Conservation (phyloP, 1,284 basidiomycete genomes). For the Tilletia caries region DNA sequence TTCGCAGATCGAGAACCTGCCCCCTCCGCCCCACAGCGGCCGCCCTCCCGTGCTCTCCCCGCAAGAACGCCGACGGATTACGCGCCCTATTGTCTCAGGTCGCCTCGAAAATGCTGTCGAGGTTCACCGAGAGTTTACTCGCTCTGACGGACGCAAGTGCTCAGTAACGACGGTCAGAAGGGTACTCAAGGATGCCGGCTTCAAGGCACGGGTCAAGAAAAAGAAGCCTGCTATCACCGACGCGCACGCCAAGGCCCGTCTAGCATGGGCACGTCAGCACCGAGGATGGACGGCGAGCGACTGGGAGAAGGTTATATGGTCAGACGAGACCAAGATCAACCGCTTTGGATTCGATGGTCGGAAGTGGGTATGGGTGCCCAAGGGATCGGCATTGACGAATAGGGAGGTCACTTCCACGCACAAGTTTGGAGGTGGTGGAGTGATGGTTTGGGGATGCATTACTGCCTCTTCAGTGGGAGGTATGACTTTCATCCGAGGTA, state of each 20-base stretch:
- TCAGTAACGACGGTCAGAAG: too few relatives aligned
- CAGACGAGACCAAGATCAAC: too few relatives aligned
- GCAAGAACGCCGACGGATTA: too few relatives aligned
- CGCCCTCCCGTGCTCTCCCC: too few relatives aligned
- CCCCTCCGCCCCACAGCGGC: too few relatives aligned
- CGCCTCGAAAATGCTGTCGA: too few relatives aligned
- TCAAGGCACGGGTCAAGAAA: too few relatives aligned
- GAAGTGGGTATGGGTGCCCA: constrained; percentile 1
- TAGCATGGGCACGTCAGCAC: background rate
- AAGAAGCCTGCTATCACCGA: background rate
- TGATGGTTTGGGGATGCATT: background rate
- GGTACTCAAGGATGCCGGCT: too few relatives aligned
- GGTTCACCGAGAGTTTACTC: too few relatives aligned
- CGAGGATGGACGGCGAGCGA: background rate
- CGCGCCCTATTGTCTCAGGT: too few relatives aligned
- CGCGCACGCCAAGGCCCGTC: background rate
- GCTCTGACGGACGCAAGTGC: too few relatives aligned
- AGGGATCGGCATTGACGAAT: background rate
- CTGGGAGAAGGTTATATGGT: background rate
- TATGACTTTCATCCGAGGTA: background rate
- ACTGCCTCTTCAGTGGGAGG: background rate
- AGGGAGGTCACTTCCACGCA: background rate
- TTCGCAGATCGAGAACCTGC: too few relatives aligned
- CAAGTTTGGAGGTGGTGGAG: background rate
- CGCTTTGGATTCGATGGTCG: background rate